These are phyloP conservation scores for Backusella westeae DNA, from an alignment of 192 early-diverging fungal genomes.

Conservation along the genomic window DNA sequence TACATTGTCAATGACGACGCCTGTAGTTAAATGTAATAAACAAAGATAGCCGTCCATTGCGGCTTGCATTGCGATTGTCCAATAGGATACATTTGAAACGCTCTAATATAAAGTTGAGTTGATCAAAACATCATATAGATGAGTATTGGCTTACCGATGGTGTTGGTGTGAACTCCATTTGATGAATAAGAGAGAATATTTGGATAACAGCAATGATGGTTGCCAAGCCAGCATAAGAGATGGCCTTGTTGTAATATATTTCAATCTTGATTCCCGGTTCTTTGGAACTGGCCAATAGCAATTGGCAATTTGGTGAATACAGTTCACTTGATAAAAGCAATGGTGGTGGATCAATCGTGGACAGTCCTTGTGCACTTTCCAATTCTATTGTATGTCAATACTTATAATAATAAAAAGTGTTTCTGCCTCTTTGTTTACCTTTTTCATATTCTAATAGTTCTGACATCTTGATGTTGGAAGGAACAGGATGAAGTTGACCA, in stretches of 20 bases:
- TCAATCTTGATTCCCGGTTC: slow-evolving; percentile 48
- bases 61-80: slow-evolving; percentile 58
- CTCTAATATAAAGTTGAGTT: slow-evolving; percentile 25
- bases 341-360: slow-evolving; percentile 41
- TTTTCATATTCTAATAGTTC: slow-evolving; percentile 46
- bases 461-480: slow-evolving; percentile 32
- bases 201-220: slow-evolving; percentile 34
- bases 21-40: slow-evolving; percentile 57
- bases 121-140: background rate
- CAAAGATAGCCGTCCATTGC: slow-evolving; percentile 67
- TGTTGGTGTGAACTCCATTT: slow-evolving; percentile 65
- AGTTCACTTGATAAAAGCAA: slow-evolving; percentile 39
- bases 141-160: slow-evolving; percentile 49
- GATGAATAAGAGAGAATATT: slow-evolving; percentile 52
- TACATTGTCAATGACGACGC: slow-evolving; percentile 47
- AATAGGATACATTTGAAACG: slow-evolving; percentile 66
- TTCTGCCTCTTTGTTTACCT: slow-evolving; percentile 18
- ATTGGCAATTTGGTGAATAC: slow-evolving; percentile 48
- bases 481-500: slow-evolving; percentile 47
- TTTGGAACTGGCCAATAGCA: slow-evolving; percentile 31
- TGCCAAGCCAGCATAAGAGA: slow-evolving; percentile 48
- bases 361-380: slow-evolving; percentile 49
- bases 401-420: too few species aligned
- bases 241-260: slow-evolving; percentile 50
- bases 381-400: slow-evolving; percentile 30